These are phyloP conservation scores for Fraxinus americana DNA, from an alignment of 257 asterid species.

Conservation along the genomic window DNA sequence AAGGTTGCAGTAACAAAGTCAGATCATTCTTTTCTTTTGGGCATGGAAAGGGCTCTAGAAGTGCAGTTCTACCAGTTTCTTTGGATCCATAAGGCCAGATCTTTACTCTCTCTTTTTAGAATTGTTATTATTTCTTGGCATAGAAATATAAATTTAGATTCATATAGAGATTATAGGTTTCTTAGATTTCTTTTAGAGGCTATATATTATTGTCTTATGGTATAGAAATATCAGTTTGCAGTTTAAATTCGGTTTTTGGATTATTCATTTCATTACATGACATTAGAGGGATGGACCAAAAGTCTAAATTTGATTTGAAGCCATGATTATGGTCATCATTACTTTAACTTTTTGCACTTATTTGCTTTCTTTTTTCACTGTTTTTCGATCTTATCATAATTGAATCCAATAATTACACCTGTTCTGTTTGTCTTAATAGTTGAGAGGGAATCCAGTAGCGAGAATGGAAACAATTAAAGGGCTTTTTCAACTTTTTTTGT, in stretches of 20 bases:
- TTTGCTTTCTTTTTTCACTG: conserved; percentile 22
- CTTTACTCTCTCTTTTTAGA: neutral
- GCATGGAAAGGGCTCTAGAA: conserved; percentile 71
- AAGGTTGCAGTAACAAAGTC: conserved; percentile 50
- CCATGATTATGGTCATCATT: too few relatives aligned
- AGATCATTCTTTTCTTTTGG: conserved; percentile 83
- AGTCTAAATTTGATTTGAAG: neutral
- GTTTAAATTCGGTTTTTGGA: conserved; percentile 25
- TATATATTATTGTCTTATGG: conserved; percentile 1
- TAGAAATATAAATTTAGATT: conserved; percentile 14
- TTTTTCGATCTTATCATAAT: conserved; percentile 20
- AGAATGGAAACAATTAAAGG: neutral
- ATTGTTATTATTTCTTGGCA: conserved; percentile 24
- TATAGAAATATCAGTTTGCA: conserved; percentile 18
- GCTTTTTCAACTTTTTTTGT: neutral
- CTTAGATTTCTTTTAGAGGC: neutral
- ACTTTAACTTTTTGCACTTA: conserved; percentile 23
- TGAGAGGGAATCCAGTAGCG: neutral
- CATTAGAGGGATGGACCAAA: conserved; percentile 50
- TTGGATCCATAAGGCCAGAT: conserved; percentile 34
- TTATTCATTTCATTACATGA: conserved; percentile 27
- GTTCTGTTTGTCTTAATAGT: neutral
- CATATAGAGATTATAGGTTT: conserved; percentile 7
- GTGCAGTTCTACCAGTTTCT: conserved; percentile 62
- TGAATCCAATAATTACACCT: conserved; percentile 26